These are phyloP conservation scores for Marchantia paleacea DNA, from an alignment of 225 moss, liverwort and hornwort genomes.

Conservation along the genomic window DNA sequence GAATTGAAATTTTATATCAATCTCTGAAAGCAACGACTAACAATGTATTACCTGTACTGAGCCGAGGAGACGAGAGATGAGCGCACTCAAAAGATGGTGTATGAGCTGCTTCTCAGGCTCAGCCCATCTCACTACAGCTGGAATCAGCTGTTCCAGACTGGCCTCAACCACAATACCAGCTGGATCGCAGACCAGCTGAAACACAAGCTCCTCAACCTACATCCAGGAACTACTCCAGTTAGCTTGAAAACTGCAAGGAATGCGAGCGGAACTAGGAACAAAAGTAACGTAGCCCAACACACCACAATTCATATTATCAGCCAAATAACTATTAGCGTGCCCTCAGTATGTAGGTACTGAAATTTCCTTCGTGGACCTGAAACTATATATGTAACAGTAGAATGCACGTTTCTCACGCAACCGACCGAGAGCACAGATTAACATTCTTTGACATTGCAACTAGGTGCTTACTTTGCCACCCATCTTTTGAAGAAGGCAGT, in stretches of 20 bases:
- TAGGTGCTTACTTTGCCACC: constrained; percentile 86
- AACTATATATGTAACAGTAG: background rate
- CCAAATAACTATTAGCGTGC: background rate
- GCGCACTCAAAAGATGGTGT: constrained; percentile 57
- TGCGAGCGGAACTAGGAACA: background rate
- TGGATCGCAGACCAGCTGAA: constrained; percentile 79
- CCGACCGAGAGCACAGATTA: constrained; percentile 1
- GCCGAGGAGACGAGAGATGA: constrained; percentile 74
- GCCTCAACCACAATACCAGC: constrained; percentile 81
- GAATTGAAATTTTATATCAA: background rate
- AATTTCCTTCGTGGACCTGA: background rate
- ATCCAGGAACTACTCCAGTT: background rate
- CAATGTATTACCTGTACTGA: constrained; percentile 56
- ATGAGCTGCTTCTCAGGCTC: constrained; percentile 67
- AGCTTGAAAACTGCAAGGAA: background rate
- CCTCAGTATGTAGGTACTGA: background rate
- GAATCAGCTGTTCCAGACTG: constrained; percentile 71
- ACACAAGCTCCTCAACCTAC: constrained; percentile 91
- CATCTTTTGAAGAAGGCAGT: constrained; percentile 72
- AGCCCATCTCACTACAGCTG: constrained; percentile 62
- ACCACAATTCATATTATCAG: background rate
- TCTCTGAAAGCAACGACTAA: background rate
- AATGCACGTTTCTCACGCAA: background rate
- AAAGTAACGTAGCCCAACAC: background rate
- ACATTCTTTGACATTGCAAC: constrained; percentile 22